Base-by-base conservation (phyloP, 192 early-diverging fungal species). In the Linnemannia hyalina region DNA sequence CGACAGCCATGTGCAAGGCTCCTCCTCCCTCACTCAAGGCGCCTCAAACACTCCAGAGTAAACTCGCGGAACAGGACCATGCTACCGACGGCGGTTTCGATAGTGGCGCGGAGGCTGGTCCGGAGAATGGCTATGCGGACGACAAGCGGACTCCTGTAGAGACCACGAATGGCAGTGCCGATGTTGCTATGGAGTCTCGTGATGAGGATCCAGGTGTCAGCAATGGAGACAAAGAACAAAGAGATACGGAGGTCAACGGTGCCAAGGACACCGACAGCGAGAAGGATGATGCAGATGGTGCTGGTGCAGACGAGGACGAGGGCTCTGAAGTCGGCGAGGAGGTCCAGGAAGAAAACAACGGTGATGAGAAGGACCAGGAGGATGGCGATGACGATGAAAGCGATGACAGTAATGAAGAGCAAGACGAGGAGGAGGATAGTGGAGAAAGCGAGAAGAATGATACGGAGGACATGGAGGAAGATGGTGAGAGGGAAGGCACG, bases 11-110 rank as follows among this genome's bases (percentile, higher is more conserved):
- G 78, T 86, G 78, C 26, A 86, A 80, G 36, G 76, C 84, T 1
- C 80, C 84, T 2, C 84, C 84, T 7, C 71, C 79, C 0, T 86
- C 75, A 47, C 60, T 86, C 57, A 86, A 81, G 38, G 84, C 84
- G 7, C 84, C 84, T 16, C 84, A 80, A 29, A 63, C 75, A 11
- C 35, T 86, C 18, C 84, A 86, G 40, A 86, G 72, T 70, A 80
- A 76, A 47, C 74, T 85, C 7, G 77, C 83, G 26, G 83, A 78
- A 1, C 78, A 65, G 60, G 60, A 65, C 26, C 76, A 46, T 46
- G n/a, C 42, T 15, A 29, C 5, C n/a, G 44, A 46, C 15, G 41
- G 42, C 7, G 71, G 26, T 1, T 29, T 29, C 22, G 44, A 29
- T 15, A 29, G 44, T 23, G 44, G 71, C 16, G 40, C 71, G 5